Evolutionary conservation across 2,329 filamentous ascomycete genomes (phyloP), one percentile per base, ranked within the genome.

Genomic region (Acarospora socialis): DNA sequence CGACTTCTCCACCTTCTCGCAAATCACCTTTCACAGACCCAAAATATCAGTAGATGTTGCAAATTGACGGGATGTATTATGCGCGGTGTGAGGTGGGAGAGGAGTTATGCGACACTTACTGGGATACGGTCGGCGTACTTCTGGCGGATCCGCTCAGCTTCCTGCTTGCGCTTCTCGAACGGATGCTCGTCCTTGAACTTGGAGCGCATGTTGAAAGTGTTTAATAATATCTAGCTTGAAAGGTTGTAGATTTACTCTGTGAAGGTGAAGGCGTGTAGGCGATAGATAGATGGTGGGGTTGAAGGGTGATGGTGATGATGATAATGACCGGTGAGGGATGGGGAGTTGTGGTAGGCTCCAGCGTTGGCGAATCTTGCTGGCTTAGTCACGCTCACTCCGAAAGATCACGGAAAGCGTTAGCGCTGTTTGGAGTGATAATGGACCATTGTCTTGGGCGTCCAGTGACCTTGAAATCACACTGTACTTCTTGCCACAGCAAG

Each of bases 151-250:
- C 90, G 86, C 71, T 98, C 90, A 57, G 90, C 90, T 68, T 98
- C 90, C 46, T 90, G 90, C 82, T 95, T 94, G 68, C 90, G 84
- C 82, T 98, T 98, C 79, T 95, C 90, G 60, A 95, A 95, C 51
- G 83, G 84, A 62, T 95, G 90, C 75, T 95, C 90, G 77, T 98
- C 90, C 84, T 98, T 98, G 65, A 98, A 98, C 76, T 95, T 95
- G 70, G 83, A 92, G 57, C 86, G 81, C 84, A 94, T 94, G 47
- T 54, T 82, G 69, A 54, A 54, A 55, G 57, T 56, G 46, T 48
- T 37, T 35, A 35, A 28, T 30, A n/a, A 35, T 16, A 10, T 21
- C 31, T 18, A 20, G 18, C 9, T 4, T 33, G 27, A 30, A 7
- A 28, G 16, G 16, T 19, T 33, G 37, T 14, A 19, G 31, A 24